Conservation (phyloP, 139 green algal genomes). For the Tetratostichococcus sp. region DNA sequence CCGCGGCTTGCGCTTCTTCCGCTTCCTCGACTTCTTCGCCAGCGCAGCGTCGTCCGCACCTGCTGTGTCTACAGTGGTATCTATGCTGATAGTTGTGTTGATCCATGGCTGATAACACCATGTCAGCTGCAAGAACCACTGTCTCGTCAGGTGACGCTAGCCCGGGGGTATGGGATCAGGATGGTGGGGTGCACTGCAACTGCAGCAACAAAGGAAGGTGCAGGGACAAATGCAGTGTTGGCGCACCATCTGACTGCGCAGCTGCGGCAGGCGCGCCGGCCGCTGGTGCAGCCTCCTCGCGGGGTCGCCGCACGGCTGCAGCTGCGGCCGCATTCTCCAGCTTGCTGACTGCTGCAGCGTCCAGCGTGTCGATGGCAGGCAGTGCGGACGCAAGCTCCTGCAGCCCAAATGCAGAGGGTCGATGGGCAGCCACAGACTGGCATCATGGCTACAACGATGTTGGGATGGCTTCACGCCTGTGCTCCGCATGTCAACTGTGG, state of each 20-base stretch:
- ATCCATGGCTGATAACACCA: too few relatives aligned
- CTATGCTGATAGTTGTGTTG: too few relatives aligned
- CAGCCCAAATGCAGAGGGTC: neutral
- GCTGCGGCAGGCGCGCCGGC: neutral
- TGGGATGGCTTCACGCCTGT: too few relatives aligned
- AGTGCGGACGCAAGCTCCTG: slow-evolving; percentile 4
- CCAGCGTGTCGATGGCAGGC: slow-evolving; percentile 7
- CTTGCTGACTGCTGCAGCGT: slow-evolving; percentile 31
- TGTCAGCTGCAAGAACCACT: too few relatives aligned
- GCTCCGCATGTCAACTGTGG: too few relatives aligned
- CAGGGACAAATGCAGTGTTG: too few relatives aligned
- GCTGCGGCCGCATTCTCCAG: slow-evolving; percentile 41
- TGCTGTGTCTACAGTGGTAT: neutral
- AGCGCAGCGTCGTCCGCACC: neutral
- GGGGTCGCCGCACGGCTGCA: neutral
- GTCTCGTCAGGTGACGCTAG: too few relatives aligned
- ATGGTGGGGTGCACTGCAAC: too few relatives aligned
- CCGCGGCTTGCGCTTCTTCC: slow-evolving; percentile 52
- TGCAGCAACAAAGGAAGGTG: too few relatives aligned
- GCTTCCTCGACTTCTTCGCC: slow-evolving; percentile 15
- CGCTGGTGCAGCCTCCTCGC: neutral
- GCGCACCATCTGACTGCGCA: neutral
- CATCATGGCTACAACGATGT: too few relatives aligned
- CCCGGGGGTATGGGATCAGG: too few relatives aligned
- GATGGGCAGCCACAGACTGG: neutral